Evolutionary conservation across 495 filamentous ascomycete genomes (phyloP).

Genomic region (Penicillium paradoxum): DNA sequence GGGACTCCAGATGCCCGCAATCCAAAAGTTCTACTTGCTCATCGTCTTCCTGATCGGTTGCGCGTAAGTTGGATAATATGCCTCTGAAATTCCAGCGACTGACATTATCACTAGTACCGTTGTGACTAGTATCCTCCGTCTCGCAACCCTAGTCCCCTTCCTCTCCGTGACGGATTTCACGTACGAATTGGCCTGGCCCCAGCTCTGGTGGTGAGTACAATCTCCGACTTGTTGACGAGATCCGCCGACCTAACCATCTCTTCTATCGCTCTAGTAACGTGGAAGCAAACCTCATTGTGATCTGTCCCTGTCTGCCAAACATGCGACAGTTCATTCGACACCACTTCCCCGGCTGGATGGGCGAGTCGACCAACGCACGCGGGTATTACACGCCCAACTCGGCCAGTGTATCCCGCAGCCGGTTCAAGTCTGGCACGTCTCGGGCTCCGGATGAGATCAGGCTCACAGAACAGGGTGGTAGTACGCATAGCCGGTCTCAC

Average conservation of each 20-base stretch:
- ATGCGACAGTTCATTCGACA: slow-evolving; percentile 22
- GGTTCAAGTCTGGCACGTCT: slow-evolving; percentile 12
- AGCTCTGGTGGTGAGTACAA: slow-evolving; percentile 18
- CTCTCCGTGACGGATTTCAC: slow-evolving; percentile 15
- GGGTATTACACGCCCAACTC: not conserved
- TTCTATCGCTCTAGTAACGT: slow-evolving; percentile 14
- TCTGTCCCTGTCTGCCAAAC: slow-evolving; percentile 22
- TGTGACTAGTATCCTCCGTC: slow-evolving; percentile 24
- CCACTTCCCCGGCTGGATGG: slow-evolving; percentile 19
- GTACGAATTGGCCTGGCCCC: slow-evolving; percentile 15
- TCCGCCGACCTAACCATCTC: not conserved
- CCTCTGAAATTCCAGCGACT: not conserved
- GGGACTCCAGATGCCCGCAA: slow-evolving; percentile 13
- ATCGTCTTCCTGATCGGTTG: slow-evolving; percentile 25
- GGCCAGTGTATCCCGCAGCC: slow-evolving; percentile 2
- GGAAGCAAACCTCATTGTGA: slow-evolving; percentile 27
- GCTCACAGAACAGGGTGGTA: slow-evolving; percentile 5
- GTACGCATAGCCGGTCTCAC: not conserved
- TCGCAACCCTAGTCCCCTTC: slow-evolving; percentile 20
- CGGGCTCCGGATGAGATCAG: slow-evolving; percentile 17
- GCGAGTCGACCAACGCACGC: slow-evolving; percentile 4
- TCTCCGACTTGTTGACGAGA: too few species aligned
- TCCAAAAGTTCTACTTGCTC: slow-evolving; percentile 19
- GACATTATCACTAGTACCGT: slow-evolving; percentile 17
- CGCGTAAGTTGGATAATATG: slow-evolving; percentile 15